Conservation (phyloP, 2,329 filamentous ascomycete species). For the Alternaria metachromatica region DNA sequence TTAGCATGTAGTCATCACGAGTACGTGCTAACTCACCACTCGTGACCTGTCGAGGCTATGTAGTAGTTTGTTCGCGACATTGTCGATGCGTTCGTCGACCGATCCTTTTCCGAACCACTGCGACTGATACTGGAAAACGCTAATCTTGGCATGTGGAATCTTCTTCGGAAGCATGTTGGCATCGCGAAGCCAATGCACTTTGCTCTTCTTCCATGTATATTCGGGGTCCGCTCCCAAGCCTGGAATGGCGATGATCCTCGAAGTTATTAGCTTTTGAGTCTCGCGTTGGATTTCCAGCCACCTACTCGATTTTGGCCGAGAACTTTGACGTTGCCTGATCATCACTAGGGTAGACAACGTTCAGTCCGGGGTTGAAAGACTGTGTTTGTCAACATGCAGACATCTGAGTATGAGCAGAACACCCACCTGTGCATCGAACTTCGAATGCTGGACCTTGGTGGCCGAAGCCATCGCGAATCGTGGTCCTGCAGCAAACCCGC, state of each 20-base stretch:
- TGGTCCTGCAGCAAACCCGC: not conserved
- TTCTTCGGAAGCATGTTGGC: constrained; percentile 35
- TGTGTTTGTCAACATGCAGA: not conserved
- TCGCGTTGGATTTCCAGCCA: not conserved
- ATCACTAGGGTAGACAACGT: constrained; percentile 23
- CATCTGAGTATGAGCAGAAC: not conserved
- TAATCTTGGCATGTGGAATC: constrained; percentile 38
- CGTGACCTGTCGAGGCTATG: constrained; percentile 23
- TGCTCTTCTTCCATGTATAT: constrained; percentile 35
- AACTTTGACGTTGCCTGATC: constrained; percentile 14
- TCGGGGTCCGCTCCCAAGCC: constrained; percentile 39
- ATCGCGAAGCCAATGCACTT: constrained; percentile 40
- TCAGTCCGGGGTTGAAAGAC: constrained; percentile 22
- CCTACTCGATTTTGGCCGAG: constrained; percentile 22
- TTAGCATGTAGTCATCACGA: constrained; percentile 1
- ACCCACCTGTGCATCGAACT: constrained; percentile 23
- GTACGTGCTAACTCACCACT: constrained; percentile 12
- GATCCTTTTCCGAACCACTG: constrained; percentile 41
- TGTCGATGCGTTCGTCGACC: constrained; percentile 36
- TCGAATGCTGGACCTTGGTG: constrained; percentile 23
- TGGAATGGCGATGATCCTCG: constrained; percentile 40
- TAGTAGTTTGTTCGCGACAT: constrained; percentile 34
- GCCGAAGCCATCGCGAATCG: constrained; percentile 18
- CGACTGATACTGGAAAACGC: constrained; percentile 36
- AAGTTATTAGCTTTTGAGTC: not conserved